Base-by-base conservation (phyloP, 2,329 filamentous ascomycete species). In the Daldinia sp. region DNA sequence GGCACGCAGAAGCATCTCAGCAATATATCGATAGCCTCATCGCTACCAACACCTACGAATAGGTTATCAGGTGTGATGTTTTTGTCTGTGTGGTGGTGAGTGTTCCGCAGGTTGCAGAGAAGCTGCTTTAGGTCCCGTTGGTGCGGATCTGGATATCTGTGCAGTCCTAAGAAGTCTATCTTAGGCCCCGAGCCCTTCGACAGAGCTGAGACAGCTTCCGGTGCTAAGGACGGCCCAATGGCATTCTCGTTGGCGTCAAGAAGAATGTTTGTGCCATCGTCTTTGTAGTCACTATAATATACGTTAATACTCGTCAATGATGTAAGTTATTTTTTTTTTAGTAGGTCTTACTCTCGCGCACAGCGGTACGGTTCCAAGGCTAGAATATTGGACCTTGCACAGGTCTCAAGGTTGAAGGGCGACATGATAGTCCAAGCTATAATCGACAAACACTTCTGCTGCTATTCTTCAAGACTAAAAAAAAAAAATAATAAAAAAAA, bases 131-230 rank as follows among this genome's bases (percentile, higher is more conserved):
- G 87, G 33, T 91, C 89, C 73, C 86, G 82, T 81, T 99, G 96
- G 87, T 99, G 94, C 77, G 96, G 96, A 80, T 99, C 96, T 35
- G 96, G 96, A 81, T 99, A 99, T 78, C 96, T 89, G 85, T 99
- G 92, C 76, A 99, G 87, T 70, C 93, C 91, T 58, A 93, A 83
- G 71, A 97, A 87, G 81, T 97, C 91, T 67, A 96, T 85, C 67
- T 90, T 83, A 20, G 90, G 84, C 30, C 80, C 78, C 37, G 78
- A 76, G n/a, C 78, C 76, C 56, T 76, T 72, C 10, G 81, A 77
- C 1, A 82, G 78, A 54, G 83, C 79, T 58, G 84, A 78, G 10
- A 87, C 81, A 56, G 84, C 83, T 10, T 84, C 82, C 44, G 74
- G 96, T 96, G 79, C 99, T 35, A 56, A 41, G 6, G 53, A 42